These are phyloP conservation scores for Berberis thunbergii DNA, from an alignment of 164 flowering plant species.

Conservation along the genomic window DNA sequence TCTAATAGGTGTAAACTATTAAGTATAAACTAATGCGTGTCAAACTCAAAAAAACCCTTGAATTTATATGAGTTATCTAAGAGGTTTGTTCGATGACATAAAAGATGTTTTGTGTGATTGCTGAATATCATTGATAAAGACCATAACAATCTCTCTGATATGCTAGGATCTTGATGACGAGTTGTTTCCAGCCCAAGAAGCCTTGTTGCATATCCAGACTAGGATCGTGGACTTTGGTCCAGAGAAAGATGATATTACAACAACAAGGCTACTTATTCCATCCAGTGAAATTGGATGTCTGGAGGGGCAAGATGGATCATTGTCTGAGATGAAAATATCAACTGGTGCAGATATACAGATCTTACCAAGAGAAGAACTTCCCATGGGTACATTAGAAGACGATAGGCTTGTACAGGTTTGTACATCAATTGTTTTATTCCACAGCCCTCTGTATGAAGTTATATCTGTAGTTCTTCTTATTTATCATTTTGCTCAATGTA, in stretches of 20 bases:
- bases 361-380: conserved; percentile 61
- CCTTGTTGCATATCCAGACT: conserved; percentile 88
- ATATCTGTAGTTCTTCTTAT: too few species aligned
- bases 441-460: too few species aligned
- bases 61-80: too few species aligned
- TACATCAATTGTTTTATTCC: background rate
- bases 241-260: conserved; percentile 73
- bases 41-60: too few species aligned
- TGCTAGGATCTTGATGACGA: conserved; percentile 91
- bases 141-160: background rate
- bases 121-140: background rate
- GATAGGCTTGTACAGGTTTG: conserved; percentile 90
- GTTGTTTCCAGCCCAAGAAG: conserved; percentile 98
- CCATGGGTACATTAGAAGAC: conserved; percentile 33
- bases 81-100: too few species aligned
- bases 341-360: conserved; percentile 72
- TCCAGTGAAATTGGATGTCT: conserved; percentile 70
- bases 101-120: too few species aligned
- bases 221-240: conserved; percentile 75
- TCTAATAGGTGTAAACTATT: too few species aligned
- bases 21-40: too few species aligned
- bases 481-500: too few species aligned
- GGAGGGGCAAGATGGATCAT: conserved; percentile 59
- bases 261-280: conserved; percentile 76
- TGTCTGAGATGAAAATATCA: conserved; percentile 49